Conservation (phyloP, 225 moss, liverwort and hornwort genomes). For the Polytrichum commune region DNA sequence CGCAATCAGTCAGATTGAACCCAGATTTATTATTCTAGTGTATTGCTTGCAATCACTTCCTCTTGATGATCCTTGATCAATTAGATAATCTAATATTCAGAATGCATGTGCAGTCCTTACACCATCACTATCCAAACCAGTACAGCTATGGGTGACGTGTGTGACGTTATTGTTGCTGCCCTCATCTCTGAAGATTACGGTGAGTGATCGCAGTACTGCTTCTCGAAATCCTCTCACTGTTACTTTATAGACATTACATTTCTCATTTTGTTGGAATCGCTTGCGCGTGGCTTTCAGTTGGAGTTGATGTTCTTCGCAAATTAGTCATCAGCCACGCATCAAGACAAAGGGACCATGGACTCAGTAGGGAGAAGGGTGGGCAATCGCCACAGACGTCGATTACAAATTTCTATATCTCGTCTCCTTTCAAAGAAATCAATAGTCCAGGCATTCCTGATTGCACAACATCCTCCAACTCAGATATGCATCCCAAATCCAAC, state of each 20-base stretch:
- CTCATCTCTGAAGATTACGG: slow-evolving; percentile 84
- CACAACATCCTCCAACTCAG: slow-evolving; percentile 12
- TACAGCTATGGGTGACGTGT: slow-evolving; percentile 25
- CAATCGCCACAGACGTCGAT: slow-evolving; percentile 21
- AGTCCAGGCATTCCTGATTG: slow-evolving; percentile 7
- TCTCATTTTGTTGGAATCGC: not conserved
- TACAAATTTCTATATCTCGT: slow-evolving; percentile 21
- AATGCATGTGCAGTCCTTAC: slow-evolving; percentile 67
- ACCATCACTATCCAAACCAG: slow-evolving; percentile 48
- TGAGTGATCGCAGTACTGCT: slow-evolving; percentile 19
- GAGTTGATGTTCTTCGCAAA: slow-evolving; percentile 53
- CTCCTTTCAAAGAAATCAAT: slow-evolving; percentile 10
- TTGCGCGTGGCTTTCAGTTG: slow-evolving; percentile 41
- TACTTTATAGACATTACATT: slow-evolving; percentile 16
- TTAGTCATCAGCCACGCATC: slow-evolving; percentile 28
- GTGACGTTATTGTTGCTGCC: slow-evolving; percentile 41
- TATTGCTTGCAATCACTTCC: not conserved
- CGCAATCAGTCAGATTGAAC: not conserved
- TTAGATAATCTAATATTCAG: not conserved
- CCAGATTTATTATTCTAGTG: not conserved
- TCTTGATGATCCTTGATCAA: not conserved
- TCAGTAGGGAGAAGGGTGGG: slow-evolving; percentile 21
- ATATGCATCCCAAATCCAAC: not conserved
- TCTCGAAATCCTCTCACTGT: slow-evolving; percentile 1
- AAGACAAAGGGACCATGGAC: slow-evolving; percentile 16